Evolutionary conservation across 2,329 filamentous ascomycete genomes (phyloP), one percentile per base, ranked within the genome.

Genomic region (Immersiporthe knoxdaviesiana): DNA sequence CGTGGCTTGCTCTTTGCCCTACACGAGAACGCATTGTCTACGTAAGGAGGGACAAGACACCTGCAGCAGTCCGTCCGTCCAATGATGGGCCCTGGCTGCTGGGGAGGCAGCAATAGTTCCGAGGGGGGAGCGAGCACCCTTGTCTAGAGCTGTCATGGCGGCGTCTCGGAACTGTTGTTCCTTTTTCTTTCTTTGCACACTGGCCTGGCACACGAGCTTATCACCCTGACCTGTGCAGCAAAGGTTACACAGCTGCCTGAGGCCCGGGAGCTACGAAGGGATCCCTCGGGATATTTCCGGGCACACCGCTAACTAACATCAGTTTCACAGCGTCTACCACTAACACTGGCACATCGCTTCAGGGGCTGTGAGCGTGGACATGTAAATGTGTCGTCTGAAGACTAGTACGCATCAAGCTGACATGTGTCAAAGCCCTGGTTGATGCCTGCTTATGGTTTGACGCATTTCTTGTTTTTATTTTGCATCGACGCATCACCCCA

Each of bases 1-100:
- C 37, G 50, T 67, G 65, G 65, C 66, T 60, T 68, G 66, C 35
- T 30, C 35, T 35, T 35, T 35, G 35, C 39, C 44, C 30, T 52
- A 39, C 54, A 39, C 61, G 54, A 61, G 39, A 68, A 60, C 39
- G 39, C 41, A 16, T 39, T 60, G 61, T 61, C 62, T 30, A 47
- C n/a, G n/a, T n/a, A n/a, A n/a, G n/a, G n/a, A n/a, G n/a, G 56
- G 54, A 54, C 44, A 30, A 30, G 32, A 65, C 27, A 11, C 37
- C 64, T 68, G 66, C 66, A 60, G 62, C 61, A 35, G 4, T 21
- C 27, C 39, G 35, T 24, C 27, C 41, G n/a, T 41, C 60, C 52
- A 60, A 63, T 60, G 50, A 18, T 63, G 47, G 35, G 8, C 18
- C n/a, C n/a, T 21, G 11, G 35, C 32, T 39, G 37, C 37, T 39